A percentile compares a stretch with the other conserved stretches of the same genome.
These are phyloP conservation scores for Penicillium paneum DNA, from an alignment of 2,329 filamentous ascomycete species.

Conservation along the genomic window DNA sequence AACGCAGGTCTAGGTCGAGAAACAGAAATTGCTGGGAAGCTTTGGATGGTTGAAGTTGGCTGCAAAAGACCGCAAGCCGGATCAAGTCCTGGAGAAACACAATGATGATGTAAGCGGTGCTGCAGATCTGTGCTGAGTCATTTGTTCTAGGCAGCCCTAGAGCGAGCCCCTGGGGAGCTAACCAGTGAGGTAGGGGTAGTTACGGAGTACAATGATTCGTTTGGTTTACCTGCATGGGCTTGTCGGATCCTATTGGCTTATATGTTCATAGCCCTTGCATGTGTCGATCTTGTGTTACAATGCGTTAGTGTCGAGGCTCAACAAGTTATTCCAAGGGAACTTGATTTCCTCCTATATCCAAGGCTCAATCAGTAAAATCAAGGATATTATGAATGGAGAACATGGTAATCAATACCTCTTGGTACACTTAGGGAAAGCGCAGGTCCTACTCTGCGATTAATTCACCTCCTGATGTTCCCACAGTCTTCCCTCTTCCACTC, in stretches of 20 bases:
- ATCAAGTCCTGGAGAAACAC: not conserved
- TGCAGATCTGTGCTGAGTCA: constrained; percentile 15
- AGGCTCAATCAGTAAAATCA: too few species aligned
- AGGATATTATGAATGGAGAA: too few species aligned
- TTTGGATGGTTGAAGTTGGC: not conserved
- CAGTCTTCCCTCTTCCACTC: too few species aligned
- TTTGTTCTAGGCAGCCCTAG: not conserved
- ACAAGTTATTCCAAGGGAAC: not conserved
- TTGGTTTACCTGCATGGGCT: not conserved
- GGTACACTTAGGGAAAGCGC: too few species aligned
- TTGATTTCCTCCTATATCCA: not conserved
- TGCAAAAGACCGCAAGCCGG: constrained; percentile 4
- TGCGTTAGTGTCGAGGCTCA: not conserved
- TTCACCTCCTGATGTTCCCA: too few species aligned
- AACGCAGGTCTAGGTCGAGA: not conserved
- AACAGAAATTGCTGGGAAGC: not conserved
- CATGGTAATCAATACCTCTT: too few species aligned
- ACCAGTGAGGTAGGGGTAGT: too few species aligned
- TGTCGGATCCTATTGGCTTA: not conserved
- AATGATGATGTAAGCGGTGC: constrained; percentile 21
- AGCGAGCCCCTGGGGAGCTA: not conserved
- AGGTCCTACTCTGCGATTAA: too few species aligned
- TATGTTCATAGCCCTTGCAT: not conserved
- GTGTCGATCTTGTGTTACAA: not conserved
- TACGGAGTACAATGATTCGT: not conserved